Evolutionary conservation across 768 basidiomycete genomes (phyloP), one percentile per base, ranked within the genome.

Genomic region (Amanita subjunquillea): DNA sequence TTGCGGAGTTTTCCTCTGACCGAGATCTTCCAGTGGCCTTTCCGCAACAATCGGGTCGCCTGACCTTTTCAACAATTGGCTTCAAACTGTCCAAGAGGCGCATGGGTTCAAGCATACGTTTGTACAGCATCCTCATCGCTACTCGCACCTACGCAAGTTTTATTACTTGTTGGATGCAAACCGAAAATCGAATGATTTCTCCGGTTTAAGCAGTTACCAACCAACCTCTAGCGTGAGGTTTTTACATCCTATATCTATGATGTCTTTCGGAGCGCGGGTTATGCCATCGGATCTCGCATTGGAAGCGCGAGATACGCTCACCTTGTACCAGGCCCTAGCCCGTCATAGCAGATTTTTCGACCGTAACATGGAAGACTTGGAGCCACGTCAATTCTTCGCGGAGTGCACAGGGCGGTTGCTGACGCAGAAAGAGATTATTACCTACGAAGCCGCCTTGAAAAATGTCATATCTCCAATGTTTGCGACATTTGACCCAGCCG

Each of bases 91-190:
- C 13, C 84, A 87, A 62, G 59, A 63, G 48, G 72, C 77, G 0
- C 79, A 82, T 49, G 76, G 78, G 0, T 81, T 77, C 64, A 64
- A 76, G 27, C 79, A 87, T 61, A 69, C 68, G 2, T 79, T 81
- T 60, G 74, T 87, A 39, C 63, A 79, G 50, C 80, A 85, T 61
- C 77, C 75, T 1, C 79, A 86, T 63, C 78, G 85, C 9, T 87
- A 85, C 61, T 86, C 83, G 3, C 83, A 86, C 57, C 72, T 87
- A 2, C 76, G 86, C 41, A 87, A 87, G 62, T 85, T 76, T 60
- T 72, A 67, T 53, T 87, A 85, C 58, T 61, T 69, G 34, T 56
- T 69, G 17, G 61, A 63, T 9, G 55, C 56, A 6, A 48, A 58
- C 0, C 13, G 34, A 4, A 15, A n/a, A 45, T 79, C 53, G 8